Conservation (phyloP, 2,329 filamentous ascomycete genomes). For the Beauveria bassiana region DNA sequence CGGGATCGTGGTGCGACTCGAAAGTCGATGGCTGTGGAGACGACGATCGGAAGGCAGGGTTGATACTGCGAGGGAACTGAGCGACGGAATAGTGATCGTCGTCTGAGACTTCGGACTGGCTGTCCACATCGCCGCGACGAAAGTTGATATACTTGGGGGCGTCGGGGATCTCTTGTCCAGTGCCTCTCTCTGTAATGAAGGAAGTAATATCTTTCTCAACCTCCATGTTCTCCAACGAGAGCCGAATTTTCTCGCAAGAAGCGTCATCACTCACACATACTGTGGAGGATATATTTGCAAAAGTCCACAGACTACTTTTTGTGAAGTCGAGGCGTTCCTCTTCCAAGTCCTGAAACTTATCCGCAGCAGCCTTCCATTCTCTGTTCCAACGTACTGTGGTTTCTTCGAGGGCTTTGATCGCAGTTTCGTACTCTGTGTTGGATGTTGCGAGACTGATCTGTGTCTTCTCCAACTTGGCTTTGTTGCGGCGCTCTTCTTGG, state of each 20-base stretch:
- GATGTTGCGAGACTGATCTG: conserved; percentile 89
- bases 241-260: conserved; percentile 90
- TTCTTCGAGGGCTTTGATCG: conserved; percentile 88
- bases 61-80: conserved; percentile 91
- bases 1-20: conserved; percentile 84
- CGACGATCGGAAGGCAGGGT: conserved; percentile 90
- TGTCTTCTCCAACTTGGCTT: conserved; percentile 96
- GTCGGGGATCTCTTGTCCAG: conserved; percentile 95
- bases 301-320: conserved; percentile 96
- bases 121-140: conserved; percentile 81
- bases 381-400: conserved; percentile 94
- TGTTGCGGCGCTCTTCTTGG: conserved; percentile 97
- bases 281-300: conserved; percentile 93
- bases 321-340: conserved; percentile 95
- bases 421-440: conserved; percentile 87
- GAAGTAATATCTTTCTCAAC: conserved; percentile 87
- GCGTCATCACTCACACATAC: conserved; percentile 97
- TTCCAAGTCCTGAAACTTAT: conserved; percentile 98
- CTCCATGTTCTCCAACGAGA: conserved; percentile 90
- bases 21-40: conserved; percentile 92
- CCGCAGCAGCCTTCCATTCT: conserved; percentile 96
- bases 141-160: conserved; percentile 99
- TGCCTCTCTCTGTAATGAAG: conserved; percentile 86
- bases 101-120: conserved; percentile 73
- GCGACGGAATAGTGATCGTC: conserved; percentile 90